A percentile compares a stretch with the other conserved stretches of the same genome.
Conservation (phyloP, 1,139 yeast species). For the Hyphopichia fennica region DNA sequence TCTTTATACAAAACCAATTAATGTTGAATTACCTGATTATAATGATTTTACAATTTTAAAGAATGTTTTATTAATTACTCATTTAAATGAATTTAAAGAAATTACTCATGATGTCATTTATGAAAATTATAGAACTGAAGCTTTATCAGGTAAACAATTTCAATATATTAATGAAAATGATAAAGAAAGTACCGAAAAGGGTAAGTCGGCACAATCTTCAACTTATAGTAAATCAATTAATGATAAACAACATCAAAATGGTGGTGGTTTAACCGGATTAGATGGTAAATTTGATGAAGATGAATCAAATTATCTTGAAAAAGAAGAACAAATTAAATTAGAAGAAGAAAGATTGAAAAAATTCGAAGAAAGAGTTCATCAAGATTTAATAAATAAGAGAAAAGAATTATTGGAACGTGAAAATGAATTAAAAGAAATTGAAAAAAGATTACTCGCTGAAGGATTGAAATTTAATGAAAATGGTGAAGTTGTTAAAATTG, state of each 20-base stretch:
- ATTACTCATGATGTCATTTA: conserved; percentile 65
- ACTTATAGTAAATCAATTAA: not conserved
- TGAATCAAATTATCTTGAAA: conserved; percentile 53
- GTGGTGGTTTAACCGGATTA: not conserved
- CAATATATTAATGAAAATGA: conserved; percentile 31
- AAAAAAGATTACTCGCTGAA: conserved; percentile 67
- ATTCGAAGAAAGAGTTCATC: conserved; percentile 85
- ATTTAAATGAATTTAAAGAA: conserved; percentile 73
- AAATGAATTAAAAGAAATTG: conserved; percentile 80
- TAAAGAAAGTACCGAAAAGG: conserved; percentile 6
- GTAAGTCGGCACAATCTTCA: conserved; percentile 5
- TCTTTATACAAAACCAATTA: conserved; percentile 37
- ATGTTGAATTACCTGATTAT: conserved; percentile 54
- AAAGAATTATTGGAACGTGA: conserved; percentile 86
- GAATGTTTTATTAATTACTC: conserved; percentile 72
- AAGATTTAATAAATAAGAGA: conserved; percentile 80
- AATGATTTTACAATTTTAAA: conserved; percentile 68
- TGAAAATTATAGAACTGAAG: conserved; percentile 73
- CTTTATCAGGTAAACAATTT: conserved; percentile 50
- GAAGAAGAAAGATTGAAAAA: conserved; percentile 80
- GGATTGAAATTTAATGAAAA: conserved; percentile 45
- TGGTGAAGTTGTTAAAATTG: conserved; percentile 41
- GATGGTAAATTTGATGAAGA: conserved; percentile 20
- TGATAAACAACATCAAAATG: not conserved
- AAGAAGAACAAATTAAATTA: conserved; percentile 77